Evolutionary conservation across 371 early-diverging fungal species (phyloP).

Genomic region (Zancudomyces culisetae): DNA sequence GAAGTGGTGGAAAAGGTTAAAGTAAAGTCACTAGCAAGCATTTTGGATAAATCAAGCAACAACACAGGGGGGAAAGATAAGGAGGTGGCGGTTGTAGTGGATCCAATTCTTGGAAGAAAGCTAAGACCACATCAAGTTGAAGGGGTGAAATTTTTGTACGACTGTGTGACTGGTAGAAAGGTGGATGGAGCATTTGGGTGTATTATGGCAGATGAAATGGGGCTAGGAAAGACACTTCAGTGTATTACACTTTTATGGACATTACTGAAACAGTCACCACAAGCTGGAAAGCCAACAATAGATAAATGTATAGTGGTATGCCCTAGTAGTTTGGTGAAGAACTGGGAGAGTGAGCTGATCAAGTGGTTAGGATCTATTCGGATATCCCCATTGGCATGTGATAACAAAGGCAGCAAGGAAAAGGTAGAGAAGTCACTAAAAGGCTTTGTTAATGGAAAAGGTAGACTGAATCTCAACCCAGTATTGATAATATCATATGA

Average conservation of each 20-base stretch:
- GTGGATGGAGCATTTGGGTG: constrained; percentile 51
- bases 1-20: constrained; percentile 5
- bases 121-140: constrained; percentile 90
- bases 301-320: constrained; percentile 77
- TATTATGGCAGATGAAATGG: constrained; percentile 98
- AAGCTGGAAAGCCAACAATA: constrained; percentile 69
- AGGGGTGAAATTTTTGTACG: constrained; percentile 81
- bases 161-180: constrained; percentile 69
- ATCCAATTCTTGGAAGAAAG: constrained; percentile 66
- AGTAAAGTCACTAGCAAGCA: constrained; percentile 27
- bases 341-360: constrained; percentile 75
- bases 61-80: constrained; percentile 8
- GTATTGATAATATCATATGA: constrained; percentile 93
- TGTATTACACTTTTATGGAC: constrained; percentile 91
- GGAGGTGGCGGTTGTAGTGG: constrained; percentile 47
- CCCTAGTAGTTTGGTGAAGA: constrained; percentile 62
- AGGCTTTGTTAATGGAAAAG: constrained; percentile 62
- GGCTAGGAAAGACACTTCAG: constrained; percentile 86
- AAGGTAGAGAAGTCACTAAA: constrained; percentile 55
- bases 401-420: constrained; percentile 72
- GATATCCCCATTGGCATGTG: constrained; percentile 62
- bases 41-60: constrained; percentile 7
- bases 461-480: constrained; percentile 58
- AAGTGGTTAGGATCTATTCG: constrained; percentile 83
- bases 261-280: constrained; percentile 69